These are phyloP conservation scores for Nitzschia putrida DNA, from an alignment of 108 stramenopile genomes.

Conservation along the genomic window DNA sequence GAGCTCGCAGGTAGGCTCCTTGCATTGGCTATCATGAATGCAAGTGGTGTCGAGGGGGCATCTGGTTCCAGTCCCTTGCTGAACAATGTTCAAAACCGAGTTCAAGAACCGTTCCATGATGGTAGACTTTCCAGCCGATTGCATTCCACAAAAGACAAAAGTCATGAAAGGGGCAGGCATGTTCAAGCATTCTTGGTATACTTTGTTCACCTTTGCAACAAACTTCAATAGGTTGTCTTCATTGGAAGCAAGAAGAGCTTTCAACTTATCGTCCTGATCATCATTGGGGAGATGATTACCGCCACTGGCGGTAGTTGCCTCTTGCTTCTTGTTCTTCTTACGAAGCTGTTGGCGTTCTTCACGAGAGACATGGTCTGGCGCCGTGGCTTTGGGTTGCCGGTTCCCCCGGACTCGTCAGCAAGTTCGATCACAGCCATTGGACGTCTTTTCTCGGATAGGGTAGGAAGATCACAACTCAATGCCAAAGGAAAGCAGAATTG, in stretches of 20 bases:
- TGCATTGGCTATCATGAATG: constrained; percentile 52
- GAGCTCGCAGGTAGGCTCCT: constrained; percentile 56
- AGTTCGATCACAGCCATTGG: too few species aligned
- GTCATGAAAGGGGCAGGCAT: constrained; percentile 70
- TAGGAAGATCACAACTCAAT: too few species aligned
- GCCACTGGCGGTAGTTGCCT: not conserved
- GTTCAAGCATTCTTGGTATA: constrained; percentile 64
- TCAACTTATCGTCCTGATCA: constrained; percentile 39
- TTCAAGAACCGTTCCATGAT: constrained; percentile 81
- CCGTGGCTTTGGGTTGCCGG: too few species aligned
- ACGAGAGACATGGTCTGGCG: not conserved
- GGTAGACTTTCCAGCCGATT: constrained; percentile 69
- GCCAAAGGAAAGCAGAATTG: too few species aligned
- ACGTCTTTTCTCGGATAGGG: too few species aligned
- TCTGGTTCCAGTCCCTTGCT: constrained; percentile 77
- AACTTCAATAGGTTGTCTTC: constrained; percentile 66
- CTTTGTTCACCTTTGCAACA: constrained; percentile 71
- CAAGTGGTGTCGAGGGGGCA: constrained; percentile 81
- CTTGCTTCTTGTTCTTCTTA: not conserved
- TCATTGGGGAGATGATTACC: not conserved
- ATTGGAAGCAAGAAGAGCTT: constrained; percentile 51
- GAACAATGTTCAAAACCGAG: constrained; percentile 70
- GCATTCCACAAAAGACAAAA: constrained; percentile 82
- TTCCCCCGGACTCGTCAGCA: too few species aligned
- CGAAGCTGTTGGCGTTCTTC: not conserved